Conservation (phyloP, 176 grass and related monocot species). For the Chloris gayana region DNA sequence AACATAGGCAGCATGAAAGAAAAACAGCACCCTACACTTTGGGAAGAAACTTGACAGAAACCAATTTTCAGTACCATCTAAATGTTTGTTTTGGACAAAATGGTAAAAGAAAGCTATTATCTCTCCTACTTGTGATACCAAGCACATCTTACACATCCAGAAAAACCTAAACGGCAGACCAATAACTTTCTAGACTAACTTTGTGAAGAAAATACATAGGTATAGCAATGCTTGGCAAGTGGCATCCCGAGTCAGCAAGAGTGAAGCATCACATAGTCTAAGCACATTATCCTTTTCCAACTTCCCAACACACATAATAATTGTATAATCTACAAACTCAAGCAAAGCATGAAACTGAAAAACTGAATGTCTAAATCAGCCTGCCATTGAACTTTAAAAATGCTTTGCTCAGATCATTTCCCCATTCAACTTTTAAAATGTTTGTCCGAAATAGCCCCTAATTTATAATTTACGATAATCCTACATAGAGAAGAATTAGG, state of each 20-base stretch:
- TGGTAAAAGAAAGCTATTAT: background rate
- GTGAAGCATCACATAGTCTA: background rate
- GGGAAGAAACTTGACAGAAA: conserved; percentile 21
- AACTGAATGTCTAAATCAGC: background rate
- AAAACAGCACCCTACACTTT: background rate
- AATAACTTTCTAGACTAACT: background rate
- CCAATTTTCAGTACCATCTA: background rate
- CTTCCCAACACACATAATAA: background rate
- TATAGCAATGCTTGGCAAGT: background rate
- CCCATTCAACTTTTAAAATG: background rate
- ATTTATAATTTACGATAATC: background rate
- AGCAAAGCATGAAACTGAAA: background rate
- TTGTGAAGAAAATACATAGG: background rate
- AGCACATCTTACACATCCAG: background rate
- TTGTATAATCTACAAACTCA: background rate
- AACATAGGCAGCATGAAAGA: background rate
- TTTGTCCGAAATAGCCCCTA: background rate
- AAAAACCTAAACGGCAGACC: background rate
- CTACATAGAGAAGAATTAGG: background rate
- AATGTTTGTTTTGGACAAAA: background rate
- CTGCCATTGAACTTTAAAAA: background rate
- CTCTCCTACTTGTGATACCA: background rate
- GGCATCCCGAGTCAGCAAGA: conserved; percentile 7
- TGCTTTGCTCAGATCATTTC: background rate
- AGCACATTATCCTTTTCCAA: background rate